Evolutionary conservation across 441 rosid species (phyloP).

Genomic region (Arabidopsis hybrid): DNA sequence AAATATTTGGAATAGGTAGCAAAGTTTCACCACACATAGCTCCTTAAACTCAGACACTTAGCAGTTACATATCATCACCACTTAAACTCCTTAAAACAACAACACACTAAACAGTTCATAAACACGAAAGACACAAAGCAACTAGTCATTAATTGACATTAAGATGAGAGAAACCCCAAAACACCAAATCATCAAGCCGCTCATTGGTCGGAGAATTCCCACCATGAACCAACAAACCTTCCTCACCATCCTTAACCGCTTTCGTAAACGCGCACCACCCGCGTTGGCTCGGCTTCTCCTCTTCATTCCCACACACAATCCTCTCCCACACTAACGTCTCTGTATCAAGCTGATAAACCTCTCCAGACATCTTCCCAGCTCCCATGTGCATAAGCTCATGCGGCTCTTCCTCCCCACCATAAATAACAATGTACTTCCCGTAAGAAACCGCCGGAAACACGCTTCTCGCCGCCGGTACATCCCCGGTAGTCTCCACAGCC

Average conservation of each 20-base stretch:
- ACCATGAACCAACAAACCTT: slow-evolving; percentile 74
- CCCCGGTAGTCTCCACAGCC: slow-evolving; percentile 64
- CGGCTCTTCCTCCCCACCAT: slow-evolving; percentile 88
- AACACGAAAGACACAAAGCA: background rate
- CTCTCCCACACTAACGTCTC: slow-evolving; percentile 65
- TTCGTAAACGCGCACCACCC: slow-evolving; percentile 81
- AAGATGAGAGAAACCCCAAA: slow-evolving; percentile 51
- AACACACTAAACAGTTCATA: slow-evolving; percentile 7
- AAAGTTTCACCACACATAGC: background rate
- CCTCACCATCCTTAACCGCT: slow-evolving; percentile 50
- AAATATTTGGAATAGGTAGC: background rate
- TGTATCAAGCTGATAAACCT: slow-evolving; percentile 65
- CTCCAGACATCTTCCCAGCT: slow-evolving; percentile 72
- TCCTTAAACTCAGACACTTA: slow-evolving; percentile 9
- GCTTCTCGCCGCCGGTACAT: slow-evolving; percentile 73
- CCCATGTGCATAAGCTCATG: slow-evolving; percentile 88
- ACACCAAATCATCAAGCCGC: slow-evolving; percentile 79
- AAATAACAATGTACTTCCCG: slow-evolving; percentile 63
- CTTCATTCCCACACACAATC: slow-evolving; percentile 53
- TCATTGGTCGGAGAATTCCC: slow-evolving; percentile 83
- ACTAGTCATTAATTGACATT: background rate
- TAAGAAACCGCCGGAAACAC: slow-evolving; percentile 63
- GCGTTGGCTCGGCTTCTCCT: slow-evolving; percentile 69
- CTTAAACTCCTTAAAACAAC: slow-evolving; percentile 2
- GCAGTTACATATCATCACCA: slow-evolving; percentile 13